Evolutionary conservation across 1,284 basidiomycete genomes (phyloP), one percentile per base, ranked within the genome.

Genomic region (Rhodotorula sp.): DNA sequence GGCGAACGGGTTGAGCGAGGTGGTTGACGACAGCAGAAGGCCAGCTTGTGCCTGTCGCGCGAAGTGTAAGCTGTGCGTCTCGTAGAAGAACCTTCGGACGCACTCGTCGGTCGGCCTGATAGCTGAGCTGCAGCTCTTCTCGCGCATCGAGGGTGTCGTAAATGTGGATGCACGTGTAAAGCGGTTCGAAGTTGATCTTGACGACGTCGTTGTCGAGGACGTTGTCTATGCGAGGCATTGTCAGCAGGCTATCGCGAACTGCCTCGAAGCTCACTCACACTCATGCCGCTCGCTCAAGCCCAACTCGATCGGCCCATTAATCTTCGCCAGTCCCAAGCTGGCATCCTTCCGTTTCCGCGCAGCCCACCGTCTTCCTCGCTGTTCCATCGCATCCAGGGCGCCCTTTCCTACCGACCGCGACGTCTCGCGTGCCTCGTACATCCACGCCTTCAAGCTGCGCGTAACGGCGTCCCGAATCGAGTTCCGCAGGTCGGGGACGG

Each of bases 121-220:
- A 99, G 57, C 89, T 94, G 59, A 86, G 86, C 71, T 94, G 92
- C 24, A 99, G 85, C 76, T 97, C 93, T 62, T 92, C 89, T 29
- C 94, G 85, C 22, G 89, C 88, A 78, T 95, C 92, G 22, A 99
- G 84, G 7, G 93, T 88, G 67, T 92, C 89, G 81, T 99, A 94
- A 73, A 98, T 99, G 78, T 97, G 95, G 59, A 99, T 95, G 79
- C 92, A 96, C 81, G 98, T 92, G 77, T 94, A 97, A 22, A 99
- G 81, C 11, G 96, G 94, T 76, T 89, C 90, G 82, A 99, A 99
- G 81, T 98, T 93, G 59, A 99, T 90, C 61, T 85, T 83, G 48
- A 96, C 85, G 66, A 89, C 86, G 60, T 95, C 91, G 77, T 95
- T 96, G 73, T 98, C 89, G 34, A 99, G 84, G 7, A 94, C 89